Evolutionary conservation across 331 rosid genomes (phyloP).

Genomic region (Rosa hybrid): DNA sequence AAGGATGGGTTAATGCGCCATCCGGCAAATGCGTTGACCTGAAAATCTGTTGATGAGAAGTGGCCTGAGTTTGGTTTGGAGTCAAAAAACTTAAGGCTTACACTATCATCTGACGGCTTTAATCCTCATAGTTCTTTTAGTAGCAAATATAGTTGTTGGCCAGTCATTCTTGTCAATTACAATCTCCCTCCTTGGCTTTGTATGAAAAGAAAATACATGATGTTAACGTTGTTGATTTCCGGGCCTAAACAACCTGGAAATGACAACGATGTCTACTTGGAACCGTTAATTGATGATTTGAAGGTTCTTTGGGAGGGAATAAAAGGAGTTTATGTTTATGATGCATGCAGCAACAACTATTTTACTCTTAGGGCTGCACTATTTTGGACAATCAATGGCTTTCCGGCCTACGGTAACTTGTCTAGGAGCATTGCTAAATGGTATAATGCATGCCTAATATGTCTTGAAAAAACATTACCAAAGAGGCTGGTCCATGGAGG

Average conservation of each 20-base stretch:
- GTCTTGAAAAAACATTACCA: not conserved
- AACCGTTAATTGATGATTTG: not conserved
- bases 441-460: not conserved
- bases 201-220: not conserved
- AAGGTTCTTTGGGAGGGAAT: not conserved
- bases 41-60: too few relatives aligned
- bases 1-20: too few relatives aligned
- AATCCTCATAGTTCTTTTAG: too few relatives aligned
- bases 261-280: slow-evolving; percentile 13
- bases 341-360: not conserved
- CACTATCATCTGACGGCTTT: too few relatives aligned
- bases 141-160: too few relatives aligned
- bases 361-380: not conserved
- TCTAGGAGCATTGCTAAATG: not conserved
- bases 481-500: not conserved
- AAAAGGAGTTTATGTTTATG: not conserved
- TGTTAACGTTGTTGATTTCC: not conserved
- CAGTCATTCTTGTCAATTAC: not conserved
- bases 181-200: not conserved
- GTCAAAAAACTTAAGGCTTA: too few relatives aligned
- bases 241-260: slow-evolving; percentile 2
- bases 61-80: too few relatives aligned
- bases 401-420: not conserved
- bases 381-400: slow-evolving; percentile 13
- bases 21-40: too few relatives aligned